Percentiles rank a stretch among this genome's conserved stretches.
Conservation (phyloP, 1,284 basidiomycete genomes). For the Papiliotrema flavescens region DNA sequence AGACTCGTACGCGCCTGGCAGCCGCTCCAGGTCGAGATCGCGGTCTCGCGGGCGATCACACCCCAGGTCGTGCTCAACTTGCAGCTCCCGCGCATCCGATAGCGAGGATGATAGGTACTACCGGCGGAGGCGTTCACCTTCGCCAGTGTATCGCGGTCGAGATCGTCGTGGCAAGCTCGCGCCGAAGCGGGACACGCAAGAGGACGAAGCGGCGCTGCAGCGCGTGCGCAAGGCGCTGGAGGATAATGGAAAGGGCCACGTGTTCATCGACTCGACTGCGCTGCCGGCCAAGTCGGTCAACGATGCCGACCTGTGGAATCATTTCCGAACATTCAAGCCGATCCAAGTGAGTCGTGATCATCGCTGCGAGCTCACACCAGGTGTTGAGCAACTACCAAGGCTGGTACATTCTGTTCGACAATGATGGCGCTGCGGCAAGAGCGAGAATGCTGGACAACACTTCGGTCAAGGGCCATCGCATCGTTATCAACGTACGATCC, state of each 20-base stretch:
- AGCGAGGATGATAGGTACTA: conserved; percentile 32
- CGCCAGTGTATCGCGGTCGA: conserved; percentile 9
- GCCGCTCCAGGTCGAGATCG: conserved; percentile 19
- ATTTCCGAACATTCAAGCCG: conserved; percentile 46
- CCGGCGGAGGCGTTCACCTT: conserved; percentile 14
- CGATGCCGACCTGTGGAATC: conserved; percentile 33
- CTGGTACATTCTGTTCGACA: conserved; percentile 44
- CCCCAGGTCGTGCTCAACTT: conserved; percentile 17
- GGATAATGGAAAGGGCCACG: conserved; percentile 33
- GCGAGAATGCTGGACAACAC: conserved; percentile 39
- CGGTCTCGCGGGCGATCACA: conserved; percentile 21
- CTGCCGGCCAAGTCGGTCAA: conserved; percentile 21
- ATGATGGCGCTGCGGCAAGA: conserved; percentile 25
- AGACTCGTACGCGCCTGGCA: conserved; percentile 14
- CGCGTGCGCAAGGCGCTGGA: conserved; percentile 28
- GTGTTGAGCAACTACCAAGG: conserved; percentile 32
- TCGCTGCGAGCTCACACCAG: conserved; percentile 1
- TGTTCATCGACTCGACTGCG: conserved; percentile 37
- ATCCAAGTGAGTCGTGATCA: conserved; percentile 19
- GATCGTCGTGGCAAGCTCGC: not conserved
- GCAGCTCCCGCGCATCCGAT: conserved; percentile 25
- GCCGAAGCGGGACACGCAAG: conserved; percentile 10
- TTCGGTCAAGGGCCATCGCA: conserved; percentile 26
- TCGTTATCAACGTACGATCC: conserved; percentile 25
- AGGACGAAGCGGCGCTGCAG: conserved; percentile 28